phyloP scores from a whole-genome alignment of 140 eudicot species.

The Oenanthe javanica region DNA sequence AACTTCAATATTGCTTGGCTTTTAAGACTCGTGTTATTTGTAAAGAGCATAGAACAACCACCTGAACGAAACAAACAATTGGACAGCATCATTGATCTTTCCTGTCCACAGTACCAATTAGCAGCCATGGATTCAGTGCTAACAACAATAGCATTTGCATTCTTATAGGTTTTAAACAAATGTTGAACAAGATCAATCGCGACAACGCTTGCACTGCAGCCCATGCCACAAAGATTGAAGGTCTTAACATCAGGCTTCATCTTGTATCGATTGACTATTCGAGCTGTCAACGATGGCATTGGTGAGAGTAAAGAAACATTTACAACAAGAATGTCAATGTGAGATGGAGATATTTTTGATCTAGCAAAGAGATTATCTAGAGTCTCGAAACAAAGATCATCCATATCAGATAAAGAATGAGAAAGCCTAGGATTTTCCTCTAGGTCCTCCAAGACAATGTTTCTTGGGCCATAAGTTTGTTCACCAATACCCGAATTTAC shows the following conservation, averaged over 20 bases:
- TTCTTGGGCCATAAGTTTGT: slow-evolving; percentile 42
- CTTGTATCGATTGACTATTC: slow-evolving; percentile 46
- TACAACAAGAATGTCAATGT: slow-evolving; percentile 49
- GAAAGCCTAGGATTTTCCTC: slow-evolving; percentile 18
- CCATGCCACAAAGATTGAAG: slow-evolving; percentile 51
- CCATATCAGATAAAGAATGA: slow-evolving; percentile 39
- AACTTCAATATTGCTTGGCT: slow-evolving; percentile 41
- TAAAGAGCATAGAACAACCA: slow-evolving; percentile 69
- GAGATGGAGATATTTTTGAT: slow-evolving; percentile 29
- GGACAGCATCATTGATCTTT: slow-evolving; percentile 62
- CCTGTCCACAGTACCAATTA: slow-evolving; percentile 64
- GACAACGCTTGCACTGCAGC: slow-evolving; percentile 49
- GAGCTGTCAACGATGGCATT: slow-evolving; percentile 43
- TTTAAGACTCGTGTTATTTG: slow-evolving; percentile 30
- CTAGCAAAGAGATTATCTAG: slow-evolving; percentile 29
- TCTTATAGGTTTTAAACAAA: slow-evolving; percentile 39
- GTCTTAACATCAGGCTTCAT: slow-evolving; percentile 45
- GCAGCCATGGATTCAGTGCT: slow-evolving; percentile 55
- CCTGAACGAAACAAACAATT: slow-evolving; percentile 60
- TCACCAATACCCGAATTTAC: slow-evolving; percentile 60
- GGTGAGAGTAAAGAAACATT: slow-evolving; percentile 40
- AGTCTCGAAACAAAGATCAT: slow-evolving; percentile 33
- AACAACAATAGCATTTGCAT: slow-evolving; percentile 37
- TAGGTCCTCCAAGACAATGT: slow-evolving; percentile 27
- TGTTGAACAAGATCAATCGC: slow-evolving; percentile 42